Evolutionary conservation across 768 basidiomycete genomes (phyloP).

Genomic region (Boletus rubropictus): DNA sequence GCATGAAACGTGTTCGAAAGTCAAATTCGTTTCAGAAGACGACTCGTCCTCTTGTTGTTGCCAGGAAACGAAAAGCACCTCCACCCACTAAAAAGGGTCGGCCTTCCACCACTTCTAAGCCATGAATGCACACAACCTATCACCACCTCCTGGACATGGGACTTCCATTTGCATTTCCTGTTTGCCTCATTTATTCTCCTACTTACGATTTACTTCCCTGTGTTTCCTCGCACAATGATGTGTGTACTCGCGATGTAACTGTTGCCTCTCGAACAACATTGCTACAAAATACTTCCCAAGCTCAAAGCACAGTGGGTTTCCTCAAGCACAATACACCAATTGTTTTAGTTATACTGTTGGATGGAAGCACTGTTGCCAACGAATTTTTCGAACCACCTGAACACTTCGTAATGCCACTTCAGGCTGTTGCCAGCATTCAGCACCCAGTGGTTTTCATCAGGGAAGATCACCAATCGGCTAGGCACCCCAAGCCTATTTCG

Average conservation of each 20-base stretch:
- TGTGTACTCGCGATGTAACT: conserved; percentile 6
- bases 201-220: conserved; percentile 4
- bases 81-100: conserved; percentile 11
- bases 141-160: not conserved
- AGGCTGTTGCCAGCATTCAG: conserved; percentile 75
- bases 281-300: not conserved
- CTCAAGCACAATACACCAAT: not conserved
- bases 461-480: conserved; percentile 77
- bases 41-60: not conserved
- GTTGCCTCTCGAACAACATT: conserved; percentile 1
- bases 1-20: conserved; percentile 26
- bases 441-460: conserved; percentile 93
- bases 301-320: not conserved
- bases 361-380: conserved; percentile 35
- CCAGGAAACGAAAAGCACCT: conserved; percentile 22
- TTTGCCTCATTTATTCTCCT: conserved; percentile 9
- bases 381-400: conserved; percentile 80
- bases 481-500: conserved; percentile 56
- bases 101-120: not conserved
- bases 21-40: conserved; percentile 4
- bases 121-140: conserved; percentile 4
- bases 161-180: not conserved
- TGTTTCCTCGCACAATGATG: conserved; percentile 1
- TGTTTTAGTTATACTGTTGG: conserved; percentile 11
- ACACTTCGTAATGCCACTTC: conserved; percentile 94